phyloP scores from a whole-genome alignment of 306 rosid genomes.

The Prinsepia uniflora region DNA sequence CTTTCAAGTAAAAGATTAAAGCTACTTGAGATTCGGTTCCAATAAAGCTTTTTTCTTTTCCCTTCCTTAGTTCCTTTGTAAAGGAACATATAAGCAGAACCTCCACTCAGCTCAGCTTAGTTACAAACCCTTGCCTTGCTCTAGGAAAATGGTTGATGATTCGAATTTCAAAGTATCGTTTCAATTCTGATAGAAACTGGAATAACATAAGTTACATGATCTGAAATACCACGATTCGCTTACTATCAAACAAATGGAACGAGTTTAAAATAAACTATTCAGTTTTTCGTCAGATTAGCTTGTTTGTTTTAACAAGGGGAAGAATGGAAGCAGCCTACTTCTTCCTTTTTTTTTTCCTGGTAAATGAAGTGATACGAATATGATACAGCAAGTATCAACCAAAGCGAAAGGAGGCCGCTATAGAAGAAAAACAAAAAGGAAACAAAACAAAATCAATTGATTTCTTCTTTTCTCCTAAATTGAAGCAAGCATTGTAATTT shows the following conservation, averaged over 20 bases:
- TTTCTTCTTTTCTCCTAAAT: not conserved
- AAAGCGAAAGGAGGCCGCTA: not conserved
- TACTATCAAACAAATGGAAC: not conserved
- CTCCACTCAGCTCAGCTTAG: not conserved
- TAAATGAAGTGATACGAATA: not conserved
- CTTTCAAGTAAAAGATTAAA: not conserved
- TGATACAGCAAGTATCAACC: not conserved
- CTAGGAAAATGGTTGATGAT: conserved; percentile 1
- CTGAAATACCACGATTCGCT: not conserved
- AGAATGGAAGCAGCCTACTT: not conserved
- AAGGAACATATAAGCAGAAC: not conserved
- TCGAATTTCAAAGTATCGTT: not conserved
- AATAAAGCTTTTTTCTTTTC: too few relatives aligned
- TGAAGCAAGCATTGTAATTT: not conserved
- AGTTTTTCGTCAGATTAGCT: not conserved
- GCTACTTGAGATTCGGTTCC: too few relatives aligned
- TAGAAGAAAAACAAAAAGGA: not conserved
- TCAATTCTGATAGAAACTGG: not conserved
- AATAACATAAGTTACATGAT: too few relatives aligned
- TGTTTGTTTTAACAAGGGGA: not conserved
- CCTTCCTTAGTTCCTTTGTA: not conserved
- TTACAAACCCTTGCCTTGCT: not conserved
- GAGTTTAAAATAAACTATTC: not conserved
- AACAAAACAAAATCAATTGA: not conserved
- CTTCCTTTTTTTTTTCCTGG: not conserved